phyloP scores from a whole-genome alignment of 768 basidiomycete species.

The Tylopilus rubrobrunneus region DNA sequence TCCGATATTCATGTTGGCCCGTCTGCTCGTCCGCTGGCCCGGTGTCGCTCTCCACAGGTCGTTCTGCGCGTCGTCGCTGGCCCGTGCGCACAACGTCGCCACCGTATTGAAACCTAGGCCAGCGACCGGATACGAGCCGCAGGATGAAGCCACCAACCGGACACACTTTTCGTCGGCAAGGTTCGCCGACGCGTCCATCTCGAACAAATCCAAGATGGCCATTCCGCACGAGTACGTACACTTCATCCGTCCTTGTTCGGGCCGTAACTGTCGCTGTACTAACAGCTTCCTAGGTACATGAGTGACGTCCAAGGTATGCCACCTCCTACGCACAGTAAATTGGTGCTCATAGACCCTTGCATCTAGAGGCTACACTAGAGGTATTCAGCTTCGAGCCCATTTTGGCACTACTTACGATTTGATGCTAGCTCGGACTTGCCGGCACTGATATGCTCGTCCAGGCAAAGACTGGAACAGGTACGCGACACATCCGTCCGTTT shows the following conservation, averaged over 20 bases:
- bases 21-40: conserved; percentile 23
- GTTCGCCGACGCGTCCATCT: conserved; percentile 34
- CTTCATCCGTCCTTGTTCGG: not conserved
- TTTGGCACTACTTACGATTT: conserved; percentile 1
- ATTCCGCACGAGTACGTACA: conserved; percentile 41
- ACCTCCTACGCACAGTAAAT: not conserved
- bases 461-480: conserved; percentile 60
- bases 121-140: conserved; percentile 2
- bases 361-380: conserved; percentile 39
- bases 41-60: conserved; percentile 15
- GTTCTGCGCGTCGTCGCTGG: conserved; percentile 12
- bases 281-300: conserved; percentile 34
- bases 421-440: conserved; percentile 34
- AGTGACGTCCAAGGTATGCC: conserved; percentile 45
- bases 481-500: conserved; percentile 10
- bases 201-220: conserved; percentile 37
- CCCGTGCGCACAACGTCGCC: conserved; percentile 7
- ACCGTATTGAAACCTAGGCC: conserved; percentile 8
- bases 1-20: conserved; percentile 14
- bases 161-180: conserved; percentile 27
- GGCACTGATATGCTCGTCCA: conserved; percentile 48
- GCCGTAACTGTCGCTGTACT: conserved; percentile 15
- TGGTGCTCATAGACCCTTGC: not conserved
- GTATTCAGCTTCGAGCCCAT: conserved; percentile 15
- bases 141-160: conserved; percentile 17